Evolutionary conservation across 305 asterid species (phyloP), one percentile per base, ranked within the genome.

Genomic region (Rubia tinctorum): DNA sequence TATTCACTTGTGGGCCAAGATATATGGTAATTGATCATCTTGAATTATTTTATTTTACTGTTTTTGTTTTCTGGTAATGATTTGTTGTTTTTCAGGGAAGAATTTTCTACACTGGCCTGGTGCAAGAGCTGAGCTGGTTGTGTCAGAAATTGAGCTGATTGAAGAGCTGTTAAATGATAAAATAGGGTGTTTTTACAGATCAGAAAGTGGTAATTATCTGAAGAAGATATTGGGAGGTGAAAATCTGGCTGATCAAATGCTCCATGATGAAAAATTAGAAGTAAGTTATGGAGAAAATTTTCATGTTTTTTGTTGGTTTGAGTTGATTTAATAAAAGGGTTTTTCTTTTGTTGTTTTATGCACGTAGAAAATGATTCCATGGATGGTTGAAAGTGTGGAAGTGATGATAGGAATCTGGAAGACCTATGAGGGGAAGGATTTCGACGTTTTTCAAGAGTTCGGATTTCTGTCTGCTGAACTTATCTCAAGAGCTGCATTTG

Each of bases 1-100:
- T 75, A 20, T 81, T 0, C 66, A 85, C 25, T 40, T 86, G 47
- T 87, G 94, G 88, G 73, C 66, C 44, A 76, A 85, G 7, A 60
- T 78, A 75, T 86, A 82, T 78, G 93, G 91, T 85, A 75, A 66
- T 23, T 58, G 6, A 20, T 15, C 15, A 27, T 62, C 67, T 25
- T 43, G 12, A 4, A 47, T 22, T 15, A 37, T 17, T 14, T 20
- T 47, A 12, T 30, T 9, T 20, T 6, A 15, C 7, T 30, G n/a
- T 11, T 4, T 42, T 18, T 18, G 5, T 5, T 22, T 20, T 10
- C 13, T 3, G 18, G 30, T 40, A 18, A 53, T 66, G 6, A 66
- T 8, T 22, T 6, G 23, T 17, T 66, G 25, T 66, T 34, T 18
- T 8, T 65, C 25, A 66, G 71, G 71, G 56, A 66, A 66, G 56